Conservation (phyloP, 1,139 yeast species). For the Candida tropicalis region DNA sequence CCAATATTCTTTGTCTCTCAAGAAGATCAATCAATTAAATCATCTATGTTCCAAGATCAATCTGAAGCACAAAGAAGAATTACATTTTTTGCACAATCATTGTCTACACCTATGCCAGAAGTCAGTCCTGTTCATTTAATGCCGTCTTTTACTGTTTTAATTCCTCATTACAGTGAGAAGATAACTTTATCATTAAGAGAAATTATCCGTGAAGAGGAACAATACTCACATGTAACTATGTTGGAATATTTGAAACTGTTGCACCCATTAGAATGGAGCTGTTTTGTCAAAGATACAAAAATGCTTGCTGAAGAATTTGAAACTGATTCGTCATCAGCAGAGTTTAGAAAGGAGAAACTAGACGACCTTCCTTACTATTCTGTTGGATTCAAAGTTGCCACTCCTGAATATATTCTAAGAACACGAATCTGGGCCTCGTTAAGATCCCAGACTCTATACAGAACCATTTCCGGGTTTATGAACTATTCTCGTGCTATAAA, state of each 20-base stretch:
- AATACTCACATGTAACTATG: slow-evolving; percentile 51
- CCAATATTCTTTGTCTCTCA: slow-evolving; percentile 54
- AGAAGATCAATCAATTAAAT: slow-evolving; percentile 47
- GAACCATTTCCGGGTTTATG: slow-evolving; percentile 61
- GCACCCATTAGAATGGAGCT: slow-evolving; percentile 54
- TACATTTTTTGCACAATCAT: slow-evolving; percentile 57
- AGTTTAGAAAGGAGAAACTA: slow-evolving; percentile 20
- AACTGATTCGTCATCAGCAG: slow-evolving; percentile 29
- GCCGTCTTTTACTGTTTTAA: slow-evolving; percentile 54
- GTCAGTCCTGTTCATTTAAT: slow-evolving; percentile 42
- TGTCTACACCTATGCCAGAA: slow-evolving; percentile 56
- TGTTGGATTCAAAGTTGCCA: slow-evolving; percentile 55
- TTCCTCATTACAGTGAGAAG: slow-evolving; percentile 56
- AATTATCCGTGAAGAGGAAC: slow-evolving; percentile 49
- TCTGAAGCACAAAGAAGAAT: slow-evolving; percentile 55
- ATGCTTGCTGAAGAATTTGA: slow-evolving; percentile 49
- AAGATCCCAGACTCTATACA: slow-evolving; percentile 55
- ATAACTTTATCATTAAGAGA: slow-evolving; percentile 50
- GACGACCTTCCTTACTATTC: slow-evolving; percentile 51
- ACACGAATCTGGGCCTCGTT: slow-evolving; percentile 62
- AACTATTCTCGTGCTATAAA: slow-evolving; percentile 57
- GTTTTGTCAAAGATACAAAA: slow-evolving; percentile 54
- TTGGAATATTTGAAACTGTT: slow-evolving; percentile 54
- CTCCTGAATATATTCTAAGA: slow-evolving; percentile 54
- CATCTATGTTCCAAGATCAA: slow-evolving; percentile 35